Conservation (phyloP, 2,329 filamentous ascomycete species). For the Lithohypha guttulata region DNA sequence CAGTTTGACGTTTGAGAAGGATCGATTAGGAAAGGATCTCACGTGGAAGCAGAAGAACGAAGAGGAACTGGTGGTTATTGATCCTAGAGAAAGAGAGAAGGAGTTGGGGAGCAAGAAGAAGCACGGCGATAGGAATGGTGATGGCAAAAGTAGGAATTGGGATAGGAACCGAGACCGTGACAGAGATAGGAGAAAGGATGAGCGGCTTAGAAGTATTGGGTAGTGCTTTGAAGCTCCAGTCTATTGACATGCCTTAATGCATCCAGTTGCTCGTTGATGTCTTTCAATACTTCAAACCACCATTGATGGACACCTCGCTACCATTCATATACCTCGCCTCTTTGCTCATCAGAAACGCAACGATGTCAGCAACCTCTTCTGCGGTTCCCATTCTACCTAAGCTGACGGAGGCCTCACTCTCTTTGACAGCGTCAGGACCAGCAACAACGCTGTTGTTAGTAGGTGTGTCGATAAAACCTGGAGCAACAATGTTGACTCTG, state of each 20-base stretch:
- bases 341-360: constrained; percentile 37
- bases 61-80: constrained; percentile 85
- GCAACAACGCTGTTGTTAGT: constrained; percentile 30
- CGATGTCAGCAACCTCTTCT: constrained; percentile 30
- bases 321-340: constrained; percentile 38
- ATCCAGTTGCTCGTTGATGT: too few relatives aligned
- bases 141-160: constrained; percentile 23
- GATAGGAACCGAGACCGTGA: not conserved
- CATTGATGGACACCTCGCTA: constrained; percentile 34
- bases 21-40: constrained; percentile 80
- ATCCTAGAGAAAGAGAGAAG: constrained; percentile 72
- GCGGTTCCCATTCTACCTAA: constrained; percentile 35
- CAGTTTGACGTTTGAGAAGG: constrained; percentile 73
- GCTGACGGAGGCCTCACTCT: constrained; percentile 25
- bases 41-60: constrained; percentile 84
- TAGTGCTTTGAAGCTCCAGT: too few relatives aligned
- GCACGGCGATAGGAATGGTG: constrained; percentile 27
- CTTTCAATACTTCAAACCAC: constrained; percentile 23
- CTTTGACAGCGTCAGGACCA: constrained; percentile 28
- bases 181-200: not conserved
- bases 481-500: constrained; percentile 30
- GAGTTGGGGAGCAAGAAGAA: constrained; percentile 52
- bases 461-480: constrained; percentile 38
- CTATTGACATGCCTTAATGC: too few relatives aligned
- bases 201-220: not conserved